Evolutionary conservation across 768 basidiomycete genomes (phyloP), one percentile per base, ranked within the genome.

Genomic region (Gyrodon lividus): DNA sequence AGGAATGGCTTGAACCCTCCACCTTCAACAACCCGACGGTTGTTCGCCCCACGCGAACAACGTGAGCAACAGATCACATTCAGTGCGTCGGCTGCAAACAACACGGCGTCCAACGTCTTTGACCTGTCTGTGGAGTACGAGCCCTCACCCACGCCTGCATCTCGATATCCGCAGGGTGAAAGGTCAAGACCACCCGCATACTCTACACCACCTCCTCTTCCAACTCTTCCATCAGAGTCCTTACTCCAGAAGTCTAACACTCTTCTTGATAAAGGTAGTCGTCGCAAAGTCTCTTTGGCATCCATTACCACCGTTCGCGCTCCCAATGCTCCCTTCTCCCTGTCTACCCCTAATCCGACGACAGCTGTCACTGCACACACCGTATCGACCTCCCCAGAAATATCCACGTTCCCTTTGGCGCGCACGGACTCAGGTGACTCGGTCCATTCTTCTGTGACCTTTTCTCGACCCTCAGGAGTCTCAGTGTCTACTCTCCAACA

Each of bases 291-390:
- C 19, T 83, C 82, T 3, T 67, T 73, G 41, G 64, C 67, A 35
- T 78, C 77, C 6, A 70, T 63, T 19, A 50, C 61, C n/a, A 83
- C 81, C 4, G 62, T 80, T 30, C 77, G 82, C 58, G 69, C 68
- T 44, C 49, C 65, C 43, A 52, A 64, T 48, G 60, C 77, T 14
- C 68, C 74, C n/a, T 77, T 80, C 43, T 74, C 81, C 9, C 59
- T 76, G 7, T 62, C 83, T 31, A 81, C 79, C 3, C 78, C 79
- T 0, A 80, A 75, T 50, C 74, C 84, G 1, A 88, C 87, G 33
- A 89, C 86, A 16, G 84, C 83, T 14, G 49, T 89, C 12, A 86
- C 85, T 1, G 66, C 80, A 0, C 82, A 85, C 56, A 88, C 84
- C 0, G 84, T 82, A 5, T 80, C 81, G 4, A 77, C 75, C 52